A percentile compares a stretch with the other conserved stretches of the same genome.
Conservation (phyloP, 352 stramenopile genomes). For the Phytophthora ramorum region DNA sequence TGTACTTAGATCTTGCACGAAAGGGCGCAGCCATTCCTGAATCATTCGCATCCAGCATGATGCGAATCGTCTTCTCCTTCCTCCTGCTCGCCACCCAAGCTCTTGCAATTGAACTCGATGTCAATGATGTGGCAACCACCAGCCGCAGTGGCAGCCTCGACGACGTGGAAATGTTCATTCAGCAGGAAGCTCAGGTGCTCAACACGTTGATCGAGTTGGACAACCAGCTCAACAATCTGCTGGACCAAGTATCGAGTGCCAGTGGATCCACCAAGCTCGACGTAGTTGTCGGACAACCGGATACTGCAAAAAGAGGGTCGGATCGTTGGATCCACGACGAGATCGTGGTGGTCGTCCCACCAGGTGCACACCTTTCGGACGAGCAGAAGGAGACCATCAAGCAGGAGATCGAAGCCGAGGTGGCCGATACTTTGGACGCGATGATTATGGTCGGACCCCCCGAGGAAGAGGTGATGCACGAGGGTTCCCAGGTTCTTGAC, state of each 20-base stretch:
- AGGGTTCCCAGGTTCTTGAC: background rate
- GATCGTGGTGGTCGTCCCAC: slow-evolving; percentile 8
- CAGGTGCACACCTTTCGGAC: slow-evolving; percentile 14
- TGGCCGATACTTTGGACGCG: slow-evolving; percentile 16
- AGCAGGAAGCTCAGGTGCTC: slow-evolving; percentile 24
- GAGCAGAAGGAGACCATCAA: slow-evolving; percentile 21
- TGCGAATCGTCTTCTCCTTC: background rate
- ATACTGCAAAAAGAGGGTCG: slow-evolving; percentile 6
- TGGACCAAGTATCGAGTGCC: slow-evolving; percentile 14
- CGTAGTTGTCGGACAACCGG: slow-evolving; percentile 15
- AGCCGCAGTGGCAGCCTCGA: slow-evolving; percentile 12
- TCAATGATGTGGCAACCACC: slow-evolving; percentile 8
- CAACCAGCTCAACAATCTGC: slow-evolving; percentile 5
- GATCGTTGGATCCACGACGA: background rate
- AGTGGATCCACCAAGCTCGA: slow-evolving; percentile 18
- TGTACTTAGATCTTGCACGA: slow-evolving; percentile 6
- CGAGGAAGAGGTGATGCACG: background rate
- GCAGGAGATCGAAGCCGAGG: slow-evolving; percentile 18
- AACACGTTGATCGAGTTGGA: slow-evolving; percentile 27
- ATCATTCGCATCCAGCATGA: slow-evolving; percentile 4
- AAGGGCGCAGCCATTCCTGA: slow-evolving; percentile 1
- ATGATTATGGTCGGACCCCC: slow-evolving; percentile 7
- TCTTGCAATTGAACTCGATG: slow-evolving; percentile 10
- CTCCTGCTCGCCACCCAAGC: slow-evolving; percentile 1
- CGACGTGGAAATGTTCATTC: slow-evolving; percentile 16